Evolutionary conservation across 306 rosid genomes (phyloP).

Genomic region (Cucurbita argyrosperma): DNA sequence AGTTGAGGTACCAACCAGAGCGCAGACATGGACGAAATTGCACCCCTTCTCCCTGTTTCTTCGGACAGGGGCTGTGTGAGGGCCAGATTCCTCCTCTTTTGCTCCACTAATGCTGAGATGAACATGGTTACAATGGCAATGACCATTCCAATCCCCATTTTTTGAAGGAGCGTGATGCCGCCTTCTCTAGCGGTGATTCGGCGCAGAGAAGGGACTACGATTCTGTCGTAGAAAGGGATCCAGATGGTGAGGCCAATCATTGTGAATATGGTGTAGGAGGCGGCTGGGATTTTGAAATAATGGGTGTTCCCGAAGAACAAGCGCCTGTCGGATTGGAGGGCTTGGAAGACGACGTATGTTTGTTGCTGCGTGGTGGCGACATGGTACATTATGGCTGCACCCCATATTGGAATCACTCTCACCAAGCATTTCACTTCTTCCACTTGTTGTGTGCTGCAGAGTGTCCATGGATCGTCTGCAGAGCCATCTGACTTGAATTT

Average conservation of each 20-base stretch:
- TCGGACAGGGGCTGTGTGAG: conserved; percentile 28
- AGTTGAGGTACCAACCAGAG: conserved; percentile 63
- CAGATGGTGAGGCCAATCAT: conserved; percentile 57
- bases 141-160: conserved; percentile 51
- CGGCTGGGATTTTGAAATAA: conserved; percentile 50
- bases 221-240: conserved; percentile 53
- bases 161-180: conserved; percentile 64
- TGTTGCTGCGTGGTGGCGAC: conserved; percentile 35
- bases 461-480: conserved; percentile 53
- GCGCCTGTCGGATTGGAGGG: conserved; percentile 52
- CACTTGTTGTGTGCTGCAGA: conserved; percentile 70
- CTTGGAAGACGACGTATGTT: conserved; percentile 61
- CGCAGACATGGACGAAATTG: conserved; percentile 61
- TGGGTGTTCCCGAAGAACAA: conserved; percentile 17
- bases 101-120: conserved; percentile 44
- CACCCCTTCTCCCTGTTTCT: conserved; percentile 36
- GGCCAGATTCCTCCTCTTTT: conserved; percentile 32
- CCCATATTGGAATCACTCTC: conserved; percentile 63
- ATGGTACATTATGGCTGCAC: conserved; percentile 26
- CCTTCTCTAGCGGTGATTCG: conserved; percentile 37
- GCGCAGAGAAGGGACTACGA: conserved; percentile 38
- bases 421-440: conserved; percentile 66
- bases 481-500: conserved; percentile 49
- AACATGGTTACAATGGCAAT: conserved; percentile 30
- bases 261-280: conserved; percentile 38